phyloP scores from a whole-genome alignment of 495 filamentous ascomycete genomes.

The Penicillium cosmopolitanum region DNA sequence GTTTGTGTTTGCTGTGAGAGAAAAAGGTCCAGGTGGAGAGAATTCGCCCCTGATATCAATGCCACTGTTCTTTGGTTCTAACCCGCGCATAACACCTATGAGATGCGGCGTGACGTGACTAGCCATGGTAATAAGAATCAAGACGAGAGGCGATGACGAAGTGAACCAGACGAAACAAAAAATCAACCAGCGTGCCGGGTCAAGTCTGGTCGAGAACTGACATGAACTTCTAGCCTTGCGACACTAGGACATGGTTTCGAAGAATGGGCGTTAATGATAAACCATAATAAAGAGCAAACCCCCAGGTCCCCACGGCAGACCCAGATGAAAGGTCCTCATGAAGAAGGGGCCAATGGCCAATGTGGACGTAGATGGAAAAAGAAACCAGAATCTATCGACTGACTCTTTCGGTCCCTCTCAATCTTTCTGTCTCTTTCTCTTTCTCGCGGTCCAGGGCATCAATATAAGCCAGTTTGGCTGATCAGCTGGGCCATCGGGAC shows the following conservation, averaged over 20 bases:
- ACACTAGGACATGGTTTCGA: too few relatives aligned
- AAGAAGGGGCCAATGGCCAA: not conserved
- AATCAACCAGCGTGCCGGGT: not conserved
- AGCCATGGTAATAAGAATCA: not conserved
- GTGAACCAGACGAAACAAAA: not conserved
- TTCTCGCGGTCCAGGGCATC: not conserved
- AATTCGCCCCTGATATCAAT: constrained; percentile 4
- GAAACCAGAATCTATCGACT: not conserved
- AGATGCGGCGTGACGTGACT: not conserved
- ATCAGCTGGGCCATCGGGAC: not conserved
- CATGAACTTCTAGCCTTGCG: not conserved
- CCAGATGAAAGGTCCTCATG: too few relatives aligned
- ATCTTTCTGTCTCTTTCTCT: not conserved
- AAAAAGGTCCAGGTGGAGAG: not conserved
- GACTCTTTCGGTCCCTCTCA: not conserved
- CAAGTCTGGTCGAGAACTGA: not conserved
- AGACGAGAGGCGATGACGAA: not conserved
- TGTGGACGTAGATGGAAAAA: constrained; percentile 5
- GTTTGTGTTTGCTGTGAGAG: not conserved
- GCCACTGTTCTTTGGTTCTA: not conserved
- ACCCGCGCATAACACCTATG: not conserved
- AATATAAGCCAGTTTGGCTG: not conserved
- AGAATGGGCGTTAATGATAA: not conserved
- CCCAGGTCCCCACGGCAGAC: not conserved
- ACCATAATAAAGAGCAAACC: not conserved